Evolutionary conservation across 108 stramenopile genomes (phyloP).

Genomic region (Cyclotella sp.): DNA sequence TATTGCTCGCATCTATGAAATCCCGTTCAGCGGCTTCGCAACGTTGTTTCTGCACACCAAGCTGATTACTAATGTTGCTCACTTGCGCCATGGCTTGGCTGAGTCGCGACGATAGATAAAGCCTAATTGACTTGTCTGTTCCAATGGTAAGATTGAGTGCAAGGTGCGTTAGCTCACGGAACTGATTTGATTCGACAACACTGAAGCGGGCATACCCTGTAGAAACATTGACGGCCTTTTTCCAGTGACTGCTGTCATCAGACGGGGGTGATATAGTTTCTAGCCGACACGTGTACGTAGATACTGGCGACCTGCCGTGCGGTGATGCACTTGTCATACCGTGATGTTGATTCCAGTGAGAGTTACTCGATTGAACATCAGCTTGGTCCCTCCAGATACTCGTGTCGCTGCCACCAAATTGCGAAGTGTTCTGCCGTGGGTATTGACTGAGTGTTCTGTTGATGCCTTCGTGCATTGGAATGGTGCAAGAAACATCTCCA

Average conservation of each 20-base stretch:
- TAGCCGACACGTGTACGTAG: slow-evolving; percentile 53
- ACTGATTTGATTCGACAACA: slow-evolving; percentile 59
- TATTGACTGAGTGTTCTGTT: slow-evolving; percentile 1
- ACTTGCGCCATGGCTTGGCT: slow-evolving; percentile 46
- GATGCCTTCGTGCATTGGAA: background rate
- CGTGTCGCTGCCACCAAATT: slow-evolving; percentile 4
- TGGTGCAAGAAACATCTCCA: background rate
- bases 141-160: slow-evolving; percentile 51
- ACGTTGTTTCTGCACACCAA: slow-evolving; percentile 27
- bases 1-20: slow-evolving; percentile 35
- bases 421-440: background rate
- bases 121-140: slow-evolving; percentile 52
- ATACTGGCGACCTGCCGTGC: slow-evolving; percentile 36
- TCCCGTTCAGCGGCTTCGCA: slow-evolving; percentile 38
- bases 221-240: slow-evolving; percentile 1
- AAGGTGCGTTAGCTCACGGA: slow-evolving; percentile 58
- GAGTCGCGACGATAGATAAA: slow-evolving; percentile 52
- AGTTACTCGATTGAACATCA: slow-evolving; percentile 21
- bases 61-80: slow-evolving; percentile 15
- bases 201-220: slow-evolving; percentile 50
- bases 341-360: slow-evolving; percentile 19
- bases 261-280: slow-evolving; percentile 26
- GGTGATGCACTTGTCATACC: slow-evolving; percentile 33
- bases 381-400: slow-evolving; percentile 7
- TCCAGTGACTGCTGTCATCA: slow-evolving; percentile 32